phyloP scores from a whole-genome alignment of 2,329 filamentous ascomycete genomes.

The Claviceps citrina region DNA sequence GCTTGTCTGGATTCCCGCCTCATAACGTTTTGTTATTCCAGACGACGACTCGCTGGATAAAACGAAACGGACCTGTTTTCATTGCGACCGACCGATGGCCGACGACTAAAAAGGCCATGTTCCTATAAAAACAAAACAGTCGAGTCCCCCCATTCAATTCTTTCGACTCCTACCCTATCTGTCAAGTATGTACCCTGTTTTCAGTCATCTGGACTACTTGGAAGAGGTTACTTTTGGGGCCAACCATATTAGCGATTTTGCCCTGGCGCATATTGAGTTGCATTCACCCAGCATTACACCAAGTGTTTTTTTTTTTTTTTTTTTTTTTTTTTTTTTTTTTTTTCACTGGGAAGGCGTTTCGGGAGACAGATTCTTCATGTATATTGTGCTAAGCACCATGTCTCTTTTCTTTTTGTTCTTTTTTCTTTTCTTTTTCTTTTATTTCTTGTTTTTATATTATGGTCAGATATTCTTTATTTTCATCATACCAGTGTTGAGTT shows the following conservation, averaged over 20 bases:
- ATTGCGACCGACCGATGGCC: slow-evolving; percentile 1
- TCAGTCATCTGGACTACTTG: background rate
- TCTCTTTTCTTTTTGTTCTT: background rate
- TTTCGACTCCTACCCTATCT: no score
- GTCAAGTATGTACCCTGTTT: no score
- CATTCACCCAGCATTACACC: background rate
- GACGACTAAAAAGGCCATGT: background rate
- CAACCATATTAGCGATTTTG: slow-evolving; percentile 1
- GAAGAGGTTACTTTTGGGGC: background rate
- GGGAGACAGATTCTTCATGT: slow-evolving; percentile 1
- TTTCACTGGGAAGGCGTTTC: slow-evolving; percentile 3
- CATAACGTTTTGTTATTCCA: no score
- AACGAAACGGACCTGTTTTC: background rate
- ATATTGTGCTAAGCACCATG: slow-evolving; percentile 1
- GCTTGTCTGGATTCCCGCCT: slow-evolving; percentile 36
- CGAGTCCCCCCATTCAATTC: background rate
- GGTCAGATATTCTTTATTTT: background rate
- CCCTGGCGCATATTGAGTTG: slow-evolving; percentile 1
- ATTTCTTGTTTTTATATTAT: no score
- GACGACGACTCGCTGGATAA: background rate
- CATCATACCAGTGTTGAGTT: no score
- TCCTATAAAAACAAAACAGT: no score
- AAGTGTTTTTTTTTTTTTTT: background rate
- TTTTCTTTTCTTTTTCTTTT: background rate
- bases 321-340: background rate